phyloP scores from a whole-genome alignment of 495 filamentous ascomycete species.

The Tirmania nivea region DNA sequence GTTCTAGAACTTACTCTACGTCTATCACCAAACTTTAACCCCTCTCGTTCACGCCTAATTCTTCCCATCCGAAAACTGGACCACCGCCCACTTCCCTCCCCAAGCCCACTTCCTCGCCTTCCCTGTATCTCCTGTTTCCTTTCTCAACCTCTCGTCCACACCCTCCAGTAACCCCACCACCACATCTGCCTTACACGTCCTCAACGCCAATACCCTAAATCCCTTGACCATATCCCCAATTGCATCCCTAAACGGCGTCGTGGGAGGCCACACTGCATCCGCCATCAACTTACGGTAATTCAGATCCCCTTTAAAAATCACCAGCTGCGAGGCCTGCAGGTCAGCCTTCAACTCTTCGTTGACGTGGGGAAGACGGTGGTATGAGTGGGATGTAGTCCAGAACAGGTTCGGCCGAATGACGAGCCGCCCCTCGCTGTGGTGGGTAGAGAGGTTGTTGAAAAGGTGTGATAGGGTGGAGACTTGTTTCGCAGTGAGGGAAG shows the following conservation, averaged over 20 bases:
- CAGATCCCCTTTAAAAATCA: constrained; percentile 89
- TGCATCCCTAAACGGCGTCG: constrained; percentile 64
- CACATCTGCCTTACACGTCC: constrained; percentile 89
- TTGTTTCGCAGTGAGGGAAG: constrained; percentile 44
- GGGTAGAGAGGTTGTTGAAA: constrained; percentile 54
- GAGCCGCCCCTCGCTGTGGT: constrained; percentile 65
- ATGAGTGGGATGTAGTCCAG: constrained; percentile 72
- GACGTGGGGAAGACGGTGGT: constrained; percentile 57
- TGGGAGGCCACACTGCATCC: constrained; percentile 71
- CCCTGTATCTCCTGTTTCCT: constrained; percentile 42
- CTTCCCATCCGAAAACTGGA: constrained; percentile 67
- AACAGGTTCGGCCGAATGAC: constrained; percentile 60
- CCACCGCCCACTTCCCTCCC: constrained; percentile 91
- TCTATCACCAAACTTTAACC: no score
- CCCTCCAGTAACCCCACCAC: constrained; percentile 73
- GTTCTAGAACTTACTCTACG: no score
- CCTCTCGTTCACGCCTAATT: neutral
- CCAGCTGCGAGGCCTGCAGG: constrained; percentile 64
- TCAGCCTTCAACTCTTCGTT: constrained; percentile 51
- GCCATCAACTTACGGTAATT: constrained; percentile 83
- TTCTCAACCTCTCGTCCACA: constrained; percentile 55
- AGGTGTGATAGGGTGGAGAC: constrained; percentile 45
- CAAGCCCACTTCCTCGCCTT: constrained; percentile 82
- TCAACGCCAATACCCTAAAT: constrained; percentile 59
- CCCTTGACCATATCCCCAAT: constrained; percentile 64